Evolutionary conservation across 805 yeast genomes (phyloP), one percentile per base, ranked within the genome.

Genomic region (Torulaspora gathmanii): DNA sequence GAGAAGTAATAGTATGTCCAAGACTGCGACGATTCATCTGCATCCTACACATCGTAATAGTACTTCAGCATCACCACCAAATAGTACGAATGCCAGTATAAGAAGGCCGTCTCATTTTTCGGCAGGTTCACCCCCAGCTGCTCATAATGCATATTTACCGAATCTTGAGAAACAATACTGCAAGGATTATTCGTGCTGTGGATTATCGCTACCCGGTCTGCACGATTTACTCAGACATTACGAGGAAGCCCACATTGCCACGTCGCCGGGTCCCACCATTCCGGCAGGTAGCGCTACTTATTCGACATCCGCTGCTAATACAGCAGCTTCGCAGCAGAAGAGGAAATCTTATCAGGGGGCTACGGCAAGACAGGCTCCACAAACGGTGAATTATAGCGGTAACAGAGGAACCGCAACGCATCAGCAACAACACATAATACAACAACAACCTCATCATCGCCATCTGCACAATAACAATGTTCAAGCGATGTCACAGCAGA

Each of bases 171-270:
- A 96, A 8, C 90, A 90, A 64, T 93, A 91, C 68, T 93, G 99
- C 67, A 86, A 86, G 65, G 99, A 93, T 70, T 93, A 93, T 68
- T 80, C 88, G 41, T 93, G 99, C 69, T 93, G 99, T 70, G 99
- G 98, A 23, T 84, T 86, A 61, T 71, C 83, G 34, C 74, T 93
- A 50, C 98, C 98, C 26, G 90, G 96, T 10, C 71, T 93, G 53
- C 99, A 93, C 65, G 99, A 93, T 64, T 72, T 93, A 50, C 73
- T 93, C 51, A 80, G 93, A 56, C 99, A 93, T 65, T 93, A 93
- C 64, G 99, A 93, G 64, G 98, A 93, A 67, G 88, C 93, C 37
- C 99, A 93, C 68, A 90, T 93, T 46, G 66, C 79, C 4, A 74
- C 80, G 22, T 70, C 78, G 20, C 79, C 82, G n/a, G 78, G 78